Conservation (phyloP, 148 eudicot species). For the Limonium bicolor region DNA sequence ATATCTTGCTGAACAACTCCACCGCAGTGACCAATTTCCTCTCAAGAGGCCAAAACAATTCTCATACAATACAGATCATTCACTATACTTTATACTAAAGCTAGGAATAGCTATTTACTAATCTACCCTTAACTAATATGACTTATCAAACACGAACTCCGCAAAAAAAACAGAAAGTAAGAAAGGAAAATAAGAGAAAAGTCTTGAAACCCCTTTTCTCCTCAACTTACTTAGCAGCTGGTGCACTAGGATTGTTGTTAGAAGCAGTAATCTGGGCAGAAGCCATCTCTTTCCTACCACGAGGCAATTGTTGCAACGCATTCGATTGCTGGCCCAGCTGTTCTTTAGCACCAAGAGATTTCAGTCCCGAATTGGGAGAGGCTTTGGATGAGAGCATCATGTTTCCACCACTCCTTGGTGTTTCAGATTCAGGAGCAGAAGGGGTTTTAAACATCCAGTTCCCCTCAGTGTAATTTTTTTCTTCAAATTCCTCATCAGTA, state of each 20-base stretch:
- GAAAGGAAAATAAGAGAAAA: not conserved
- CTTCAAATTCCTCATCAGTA: constrained; percentile 25
- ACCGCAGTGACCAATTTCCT: not conserved
- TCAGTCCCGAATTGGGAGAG: constrained; percentile 4
- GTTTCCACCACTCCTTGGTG: constrained; percentile 19
- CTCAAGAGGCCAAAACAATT: no score
- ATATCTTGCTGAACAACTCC: no score
- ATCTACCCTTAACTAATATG: no score
- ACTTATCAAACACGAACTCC: no score
- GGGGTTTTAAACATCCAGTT: constrained; percentile 47
- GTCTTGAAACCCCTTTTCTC: not conserved
- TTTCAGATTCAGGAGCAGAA: constrained; percentile 28
- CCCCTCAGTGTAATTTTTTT: constrained; percentile 21
- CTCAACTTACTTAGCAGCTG: constrained; percentile 53
- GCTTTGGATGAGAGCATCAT: constrained; percentile 17
- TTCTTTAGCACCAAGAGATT: constrained; percentile 4
- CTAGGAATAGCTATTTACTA: no score
- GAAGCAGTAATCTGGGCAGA: not conserved
- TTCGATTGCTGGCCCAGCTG: constrained; percentile 27
- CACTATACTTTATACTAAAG: no score
- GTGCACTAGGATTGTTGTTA: constrained; percentile 30
- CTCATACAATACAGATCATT: no score
- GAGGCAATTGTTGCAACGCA: constrained; percentile 24
- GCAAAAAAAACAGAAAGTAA: no score
- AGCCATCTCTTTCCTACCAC: not conserved